phyloP scores from a whole-genome alignment of 257 asterid species.

The Jacaranda mimosifolia region DNA sequence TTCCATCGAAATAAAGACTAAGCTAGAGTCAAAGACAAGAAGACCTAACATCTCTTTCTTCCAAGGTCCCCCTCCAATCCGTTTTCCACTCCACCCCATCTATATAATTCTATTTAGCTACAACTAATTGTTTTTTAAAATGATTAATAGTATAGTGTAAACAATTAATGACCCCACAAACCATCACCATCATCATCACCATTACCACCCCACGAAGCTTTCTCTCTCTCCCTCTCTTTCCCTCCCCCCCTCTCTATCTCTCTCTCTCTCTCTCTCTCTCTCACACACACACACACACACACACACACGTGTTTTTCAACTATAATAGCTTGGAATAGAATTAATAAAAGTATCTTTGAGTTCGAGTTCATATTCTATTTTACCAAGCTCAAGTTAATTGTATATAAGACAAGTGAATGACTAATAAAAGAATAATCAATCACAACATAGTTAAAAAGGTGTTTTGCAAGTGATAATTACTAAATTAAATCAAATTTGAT shows the following conservation, averaged over 20 bases:
- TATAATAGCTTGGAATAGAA: background rate
- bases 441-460: background rate
- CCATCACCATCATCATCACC: slow-evolving; percentile 61
- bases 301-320: slow-evolving; percentile 34
- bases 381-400: background rate
- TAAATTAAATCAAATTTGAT: too few relatives aligned
- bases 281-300: background rate
- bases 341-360: too few relatives aligned
- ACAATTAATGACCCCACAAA: slow-evolving; percentile 45
- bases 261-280: slow-evolving; percentile 36
- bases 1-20: slow-evolving; percentile 46
- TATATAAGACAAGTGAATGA: background rate
- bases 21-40: slow-evolving; percentile 88
- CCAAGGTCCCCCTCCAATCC: slow-evolving; percentile 87
- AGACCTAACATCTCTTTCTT: slow-evolving; percentile 67
- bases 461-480: too few relatives aligned
- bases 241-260: slow-evolving; percentile 38
- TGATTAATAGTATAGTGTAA: background rate
- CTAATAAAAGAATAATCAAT: background rate
- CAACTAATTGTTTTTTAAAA: slow-evolving; percentile 29
- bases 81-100: slow-evolving; percentile 85
- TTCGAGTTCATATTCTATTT: background rate
- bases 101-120: background rate
- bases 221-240: slow-evolving; percentile 44
- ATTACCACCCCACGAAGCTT: slow-evolving; percentile 64